A percentile compares a stretch with the other conserved stretches of the same genome.
Evolutionary conservation across 2,329 filamentous ascomycete species (phyloP).

Genomic region (Canariomyces notabilis): DNA sequence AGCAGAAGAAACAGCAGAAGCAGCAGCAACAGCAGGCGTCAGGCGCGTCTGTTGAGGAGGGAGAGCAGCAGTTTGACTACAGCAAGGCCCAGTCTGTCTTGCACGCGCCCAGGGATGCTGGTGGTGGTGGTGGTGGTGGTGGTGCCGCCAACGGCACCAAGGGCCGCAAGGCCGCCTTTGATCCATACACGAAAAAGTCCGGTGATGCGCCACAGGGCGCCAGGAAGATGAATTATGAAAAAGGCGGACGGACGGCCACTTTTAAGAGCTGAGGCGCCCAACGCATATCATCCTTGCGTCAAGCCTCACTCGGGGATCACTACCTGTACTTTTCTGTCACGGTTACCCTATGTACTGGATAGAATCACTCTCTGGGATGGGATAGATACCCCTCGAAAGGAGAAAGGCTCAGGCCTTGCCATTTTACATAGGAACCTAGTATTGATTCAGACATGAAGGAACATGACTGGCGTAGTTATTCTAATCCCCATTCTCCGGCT

Average conservation of each 20-base stretch:
- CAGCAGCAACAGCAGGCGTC: neutral
- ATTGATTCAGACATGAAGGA: neutral
- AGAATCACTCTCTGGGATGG: neutral
- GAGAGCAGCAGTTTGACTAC: conserved; percentile 34
- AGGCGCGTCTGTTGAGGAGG: conserved; percentile 21
- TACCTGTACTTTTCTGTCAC: neutral
- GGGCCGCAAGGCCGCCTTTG: conserved; percentile 26
- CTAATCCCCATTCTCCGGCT: no score
- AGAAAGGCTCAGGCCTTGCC: neutral
- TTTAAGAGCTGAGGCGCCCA: conserved; percentile 35
- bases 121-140: conserved; percentile 3
- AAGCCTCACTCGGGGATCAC: neutral
- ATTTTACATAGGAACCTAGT: neutral
- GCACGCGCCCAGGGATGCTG: conserved; percentile 24
- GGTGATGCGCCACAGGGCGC: conserved; percentile 30
- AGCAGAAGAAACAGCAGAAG: neutral
- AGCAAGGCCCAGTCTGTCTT: conserved; percentile 32
- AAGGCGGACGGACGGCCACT: conserved; percentile 33
- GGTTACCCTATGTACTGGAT: neutral
- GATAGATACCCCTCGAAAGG: neutral
- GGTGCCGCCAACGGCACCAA: conserved; percentile 19
- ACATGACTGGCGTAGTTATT: no score
- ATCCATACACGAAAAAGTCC: conserved; percentile 30
- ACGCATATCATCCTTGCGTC: neutral
- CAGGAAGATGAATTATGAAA: conserved; percentile 30